Evolutionary conservation across 257 asterid genomes (phyloP), one percentile per base, ranked within the genome.

Genomic region (Nicotiana knightiana): DNA sequence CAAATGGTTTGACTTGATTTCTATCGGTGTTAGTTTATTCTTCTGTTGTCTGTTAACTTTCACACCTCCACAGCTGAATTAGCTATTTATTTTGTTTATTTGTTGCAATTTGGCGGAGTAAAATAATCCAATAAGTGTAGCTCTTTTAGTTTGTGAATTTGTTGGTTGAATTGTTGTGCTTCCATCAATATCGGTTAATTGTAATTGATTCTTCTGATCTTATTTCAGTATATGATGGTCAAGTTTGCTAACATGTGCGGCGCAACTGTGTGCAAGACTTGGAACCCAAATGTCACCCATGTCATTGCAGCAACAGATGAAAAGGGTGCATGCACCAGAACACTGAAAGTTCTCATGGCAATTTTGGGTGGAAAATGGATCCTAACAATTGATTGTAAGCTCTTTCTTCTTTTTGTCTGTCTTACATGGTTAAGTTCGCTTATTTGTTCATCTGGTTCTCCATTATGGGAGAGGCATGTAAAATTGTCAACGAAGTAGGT

Each of bases 271-370:
- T 64, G 87, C 89, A 94, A 94, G 88, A 80, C 85, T n/a, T 96
- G 97, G 97, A 87, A 87, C 77, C 88, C 97, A 82, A 89, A 83
- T 77, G 93, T 94, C 43, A 89, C 97, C 11, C 99, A 96, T 85
- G 97, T 96, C 79, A 89, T 96, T 77, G 95, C 99, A 57, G 90
- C 97, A 75, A 92, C 97, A 5, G 93, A 96, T 86, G 87, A 89
- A 67, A 87, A 88, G 73, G 99, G 98, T 80, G 97, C 97, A 78
- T 93, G 93, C 86, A 89, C 93, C 75, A 89, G 97, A 88, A 94
- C 98, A 63, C 83, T 90, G 57, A 96, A 96, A 85, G 90, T 96
- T 87, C 97, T 96, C 83, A 92, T 96, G 98, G 97, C 93, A 30
- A 91, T 96, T 82, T 85, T 96, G 86, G 82, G 91, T 59, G 98